These are phyloP conservation scores for Ustilago shanxiensis DNA, from an alignment of 1,284 basidiomycete species.

Conservation along the genomic window DNA sequence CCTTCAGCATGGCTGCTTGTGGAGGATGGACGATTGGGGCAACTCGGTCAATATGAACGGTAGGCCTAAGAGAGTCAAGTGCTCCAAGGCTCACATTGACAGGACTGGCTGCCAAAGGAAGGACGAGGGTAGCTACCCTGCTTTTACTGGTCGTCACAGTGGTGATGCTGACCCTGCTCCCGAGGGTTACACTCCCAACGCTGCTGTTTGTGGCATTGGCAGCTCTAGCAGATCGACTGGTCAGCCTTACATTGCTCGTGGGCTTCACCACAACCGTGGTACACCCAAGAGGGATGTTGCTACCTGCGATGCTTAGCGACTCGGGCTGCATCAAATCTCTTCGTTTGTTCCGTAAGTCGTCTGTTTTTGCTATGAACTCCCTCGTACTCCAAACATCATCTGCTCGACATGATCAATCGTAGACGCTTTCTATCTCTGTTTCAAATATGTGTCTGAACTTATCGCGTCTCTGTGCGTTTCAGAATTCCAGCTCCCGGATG, in stretches of 20 bases:
- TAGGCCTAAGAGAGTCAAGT: constrained; percentile 25
- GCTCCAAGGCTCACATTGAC: constrained; percentile 49
- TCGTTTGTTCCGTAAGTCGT: background rate
- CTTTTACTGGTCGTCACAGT: constrained; percentile 1
- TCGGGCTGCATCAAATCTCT: background rate
- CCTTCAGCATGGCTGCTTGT: constrained; percentile 39
- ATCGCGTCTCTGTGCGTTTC: background rate
- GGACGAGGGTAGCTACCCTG: constrained; percentile 20
- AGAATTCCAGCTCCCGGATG: background rate
- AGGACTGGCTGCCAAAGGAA: constrained; percentile 43
- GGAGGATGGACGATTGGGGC: constrained; percentile 44
- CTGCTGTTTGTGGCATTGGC: constrained; percentile 31
- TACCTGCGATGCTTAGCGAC: constrained; percentile 4
- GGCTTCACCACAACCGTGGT: background rate
- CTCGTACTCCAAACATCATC: too few relatives aligned
- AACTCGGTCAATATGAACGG: constrained; percentile 25
- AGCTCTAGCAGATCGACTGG: constrained; percentile 9
- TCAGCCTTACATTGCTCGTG: background rate
- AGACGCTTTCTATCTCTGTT: background rate
- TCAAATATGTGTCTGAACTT: background rate
- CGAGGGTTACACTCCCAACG: constrained; percentile 33
- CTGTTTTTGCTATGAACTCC: too few relatives aligned
- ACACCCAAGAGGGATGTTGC: background rate
- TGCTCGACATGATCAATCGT: constrained; percentile 5
- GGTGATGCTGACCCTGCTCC: constrained; percentile 13